Evolutionary conservation across 2,329 filamentous ascomycete species (phyloP).

Genomic region (Laburnicola sp.): DNA sequence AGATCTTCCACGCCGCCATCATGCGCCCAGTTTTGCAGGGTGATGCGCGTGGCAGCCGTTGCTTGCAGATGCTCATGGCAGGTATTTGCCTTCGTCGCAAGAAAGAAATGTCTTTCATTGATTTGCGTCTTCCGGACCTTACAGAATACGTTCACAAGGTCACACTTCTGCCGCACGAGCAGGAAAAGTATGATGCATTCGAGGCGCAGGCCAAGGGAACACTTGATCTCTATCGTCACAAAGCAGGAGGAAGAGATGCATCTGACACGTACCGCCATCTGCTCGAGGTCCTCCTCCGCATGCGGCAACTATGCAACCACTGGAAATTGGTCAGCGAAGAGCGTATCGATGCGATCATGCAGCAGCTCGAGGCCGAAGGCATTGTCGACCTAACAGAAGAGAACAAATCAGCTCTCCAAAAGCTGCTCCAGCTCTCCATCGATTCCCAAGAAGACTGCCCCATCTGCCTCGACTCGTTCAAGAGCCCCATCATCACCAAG

Average conservation of each 20-base stretch:
- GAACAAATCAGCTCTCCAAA: slow-evolving; percentile 72
- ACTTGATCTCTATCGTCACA: slow-evolving; percentile 61
- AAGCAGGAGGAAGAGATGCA: slow-evolving; percentile 47
- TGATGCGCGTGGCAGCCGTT: slow-evolving; percentile 60
- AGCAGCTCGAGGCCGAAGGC: slow-evolving; percentile 67
- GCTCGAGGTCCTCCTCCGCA: slow-evolving; percentile 77
- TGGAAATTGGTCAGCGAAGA: slow-evolving; percentile 76
- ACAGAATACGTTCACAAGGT: slow-evolving; percentile 78
- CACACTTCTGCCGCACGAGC: slow-evolving; percentile 72
- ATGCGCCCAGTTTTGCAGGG: slow-evolving; percentile 67
- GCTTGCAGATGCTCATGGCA: slow-evolving; percentile 78
- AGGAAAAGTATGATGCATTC: slow-evolving; percentile 75
- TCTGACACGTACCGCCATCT: slow-evolving; percentile 66
- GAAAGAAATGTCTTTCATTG: slow-evolving; percentile 88
- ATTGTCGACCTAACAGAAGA: slow-evolving; percentile 71
- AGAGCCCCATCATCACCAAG: slow-evolving; percentile 76
- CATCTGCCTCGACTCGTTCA: slow-evolving; percentile 74
- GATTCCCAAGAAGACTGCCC: slow-evolving; percentile 82
- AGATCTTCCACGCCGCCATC: slow-evolving; percentile 73
- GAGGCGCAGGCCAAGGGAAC: slow-evolving; percentile 72
- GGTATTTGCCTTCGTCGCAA: slow-evolving; percentile 77
- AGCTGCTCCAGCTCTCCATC: slow-evolving; percentile 73
- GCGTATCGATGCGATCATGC: slow-evolving; percentile 72
- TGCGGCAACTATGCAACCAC: slow-evolving; percentile 86
- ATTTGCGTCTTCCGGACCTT: slow-evolving; percentile 75